Percentiles rank a stretch among this genome's conserved stretches.
These are phyloP conservation scores for Ceratocystis ficicola DNA, from an alignment of 2,329 filamentous ascomycete species.

Conservation along the genomic window DNA sequence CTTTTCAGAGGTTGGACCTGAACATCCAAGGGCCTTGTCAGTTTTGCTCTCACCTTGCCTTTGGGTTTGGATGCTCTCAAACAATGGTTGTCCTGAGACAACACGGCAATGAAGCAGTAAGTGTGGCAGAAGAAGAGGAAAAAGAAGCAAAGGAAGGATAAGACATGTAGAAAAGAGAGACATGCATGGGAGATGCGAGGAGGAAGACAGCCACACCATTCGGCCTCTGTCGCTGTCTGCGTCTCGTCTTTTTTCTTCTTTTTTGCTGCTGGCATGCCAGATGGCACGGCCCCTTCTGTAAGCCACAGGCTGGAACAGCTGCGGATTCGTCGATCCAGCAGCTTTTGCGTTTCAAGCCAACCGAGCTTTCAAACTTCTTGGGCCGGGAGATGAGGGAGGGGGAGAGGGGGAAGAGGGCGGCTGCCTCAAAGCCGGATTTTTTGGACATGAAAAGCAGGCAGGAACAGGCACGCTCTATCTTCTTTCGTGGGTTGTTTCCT, in stretches of 20 bases:
- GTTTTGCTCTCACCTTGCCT: too few species aligned
- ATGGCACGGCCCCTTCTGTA: not conserved
- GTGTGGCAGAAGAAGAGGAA: not conserved
- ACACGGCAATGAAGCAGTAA: constrained; percentile 5
- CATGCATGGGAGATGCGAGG: too few species aligned
- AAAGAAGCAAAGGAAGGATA: not conserved
- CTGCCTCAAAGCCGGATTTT: too few species aligned
- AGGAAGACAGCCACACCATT: too few species aligned
- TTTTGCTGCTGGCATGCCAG: too few species aligned
- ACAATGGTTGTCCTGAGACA: not conserved
- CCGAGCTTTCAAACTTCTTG: not conserved
- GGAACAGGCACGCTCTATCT: not conserved
- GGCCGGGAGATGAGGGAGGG: not conserved
- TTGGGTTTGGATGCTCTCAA: not conserved
- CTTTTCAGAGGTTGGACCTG: not conserved
- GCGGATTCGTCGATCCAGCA: not conserved
- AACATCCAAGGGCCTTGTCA: not conserved
- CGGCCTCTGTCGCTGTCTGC: too few species aligned
- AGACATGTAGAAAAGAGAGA: not conserved
- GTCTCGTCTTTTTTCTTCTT: too few species aligned
- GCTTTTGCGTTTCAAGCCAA: not conserved
- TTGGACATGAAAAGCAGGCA: not conserved
- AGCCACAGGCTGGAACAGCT: not conserved
- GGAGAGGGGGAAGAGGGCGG: not conserved
- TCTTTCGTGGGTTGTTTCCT: too few species aligned